Conservation (phyloP, 495 filamentous ascomycete species). For the Thozetella sp. region DNA sequence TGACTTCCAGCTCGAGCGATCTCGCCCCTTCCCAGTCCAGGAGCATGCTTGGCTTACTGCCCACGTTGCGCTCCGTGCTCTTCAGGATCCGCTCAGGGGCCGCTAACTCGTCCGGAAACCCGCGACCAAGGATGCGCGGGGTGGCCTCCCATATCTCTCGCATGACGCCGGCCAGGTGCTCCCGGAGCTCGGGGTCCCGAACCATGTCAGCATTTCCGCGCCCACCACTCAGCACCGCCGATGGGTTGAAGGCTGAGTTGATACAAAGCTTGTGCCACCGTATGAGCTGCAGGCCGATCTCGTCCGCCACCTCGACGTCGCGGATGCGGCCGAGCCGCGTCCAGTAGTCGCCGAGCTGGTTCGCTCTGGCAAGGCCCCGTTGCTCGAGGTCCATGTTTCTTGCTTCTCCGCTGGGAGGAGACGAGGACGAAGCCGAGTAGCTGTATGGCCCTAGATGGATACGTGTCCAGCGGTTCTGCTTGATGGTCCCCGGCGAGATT, state of each 20-base stretch:
- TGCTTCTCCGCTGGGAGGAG: neutral
- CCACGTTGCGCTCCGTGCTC: constrained; percentile 56
- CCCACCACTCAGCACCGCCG: constrained; percentile 57
- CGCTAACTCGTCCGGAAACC: constrained; percentile 45
- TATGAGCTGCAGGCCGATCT: constrained; percentile 55
- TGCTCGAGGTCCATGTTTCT: constrained; percentile 24
- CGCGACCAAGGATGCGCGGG: constrained; percentile 48
- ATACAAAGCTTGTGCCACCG: constrained; percentile 69
- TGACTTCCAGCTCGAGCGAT: constrained; percentile 62
- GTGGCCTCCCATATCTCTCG: constrained; percentile 57
- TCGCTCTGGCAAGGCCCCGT: constrained; percentile 19
- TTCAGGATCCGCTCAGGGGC: constrained; percentile 53
- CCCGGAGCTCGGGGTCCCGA: constrained; percentile 47
- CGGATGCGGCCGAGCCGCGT: constrained; percentile 45
- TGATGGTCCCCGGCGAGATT: constrained; percentile 45
- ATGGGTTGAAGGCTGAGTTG: constrained; percentile 67
- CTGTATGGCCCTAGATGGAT: constrained; percentile 59
- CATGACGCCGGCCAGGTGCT: constrained; percentile 55
- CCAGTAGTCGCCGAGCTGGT: constrained; percentile 36
- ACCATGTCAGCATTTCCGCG: constrained; percentile 57
- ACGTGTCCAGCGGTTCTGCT: constrained; percentile 64
- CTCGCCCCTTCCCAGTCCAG: constrained; percentile 58
- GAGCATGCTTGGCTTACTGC: constrained; percentile 61
- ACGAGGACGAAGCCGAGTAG: constrained; percentile 19
- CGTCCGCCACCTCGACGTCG: constrained; percentile 50